A percentile compares a stretch with the other conserved stretches of the same genome.
phyloP scores from a whole-genome alignment of 2,329 filamentous ascomycete species.

The Fusarium sp. region DNA sequence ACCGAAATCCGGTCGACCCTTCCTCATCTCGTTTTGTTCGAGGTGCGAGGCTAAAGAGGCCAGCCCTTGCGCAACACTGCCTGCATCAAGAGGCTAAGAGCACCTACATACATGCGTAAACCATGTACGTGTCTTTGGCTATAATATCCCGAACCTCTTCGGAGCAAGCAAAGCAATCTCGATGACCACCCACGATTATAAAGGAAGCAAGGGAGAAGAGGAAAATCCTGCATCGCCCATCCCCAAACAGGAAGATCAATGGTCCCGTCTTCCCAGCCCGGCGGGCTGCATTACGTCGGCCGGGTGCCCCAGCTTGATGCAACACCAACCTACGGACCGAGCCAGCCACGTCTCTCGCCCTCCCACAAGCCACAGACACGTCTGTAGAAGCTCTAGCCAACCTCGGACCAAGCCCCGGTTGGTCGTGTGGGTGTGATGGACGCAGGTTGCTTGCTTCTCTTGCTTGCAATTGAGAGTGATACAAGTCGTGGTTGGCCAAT shows the following conservation, averaged over 20 bases:
- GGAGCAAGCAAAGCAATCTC: conserved; percentile 22
- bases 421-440: conserved; percentile 36
- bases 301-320: conserved; percentile 28
- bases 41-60: conserved; percentile 14
- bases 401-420: conserved; percentile 36
- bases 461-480: conserved; percentile 20
- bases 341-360: conserved; percentile 35
- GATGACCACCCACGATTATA: conserved; percentile 13
- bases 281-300: conserved; percentile 25
- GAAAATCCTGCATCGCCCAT: conserved; percentile 2
- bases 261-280: conserved; percentile 24
- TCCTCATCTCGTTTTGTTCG: conserved; percentile 39
- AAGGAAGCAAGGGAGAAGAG: conserved; percentile 7
- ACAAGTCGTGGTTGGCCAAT: conserved; percentile 22
- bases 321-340: conserved; percentile 28
- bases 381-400: conserved; percentile 30
- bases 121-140: neutral
- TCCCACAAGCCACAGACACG: conserved; percentile 19
- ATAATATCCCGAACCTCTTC: conserved; percentile 17
- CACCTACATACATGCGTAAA: neutral
- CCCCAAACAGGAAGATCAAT: conserved; percentile 9
- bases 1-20: conserved; percentile 29
- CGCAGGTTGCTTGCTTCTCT: conserved; percentile 35
- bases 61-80: conserved; percentile 16
- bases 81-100: neutral